Conservation (phyloP, 1,139 yeast genomes). For the Debaryomyces udenii region DNA sequence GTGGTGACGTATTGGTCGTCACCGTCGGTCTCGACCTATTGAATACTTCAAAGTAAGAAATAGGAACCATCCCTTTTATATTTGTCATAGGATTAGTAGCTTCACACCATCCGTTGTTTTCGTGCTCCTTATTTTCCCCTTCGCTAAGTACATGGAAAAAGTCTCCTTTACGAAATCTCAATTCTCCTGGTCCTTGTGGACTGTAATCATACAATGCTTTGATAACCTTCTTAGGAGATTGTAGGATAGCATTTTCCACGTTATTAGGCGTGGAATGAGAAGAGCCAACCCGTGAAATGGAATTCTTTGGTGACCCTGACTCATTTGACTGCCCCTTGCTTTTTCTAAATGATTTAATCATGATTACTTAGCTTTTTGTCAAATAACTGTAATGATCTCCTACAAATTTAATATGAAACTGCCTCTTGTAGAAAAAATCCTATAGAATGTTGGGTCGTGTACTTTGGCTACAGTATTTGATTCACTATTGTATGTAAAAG, state of each 20-base stretch:
- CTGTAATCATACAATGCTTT: conserved; percentile 78
- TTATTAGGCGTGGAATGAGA: conserved; percentile 12
- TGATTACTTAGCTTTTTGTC: conserved; percentile 14
- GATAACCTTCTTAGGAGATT: conserved; percentile 77
- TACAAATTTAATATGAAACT: conserved; percentile 2
- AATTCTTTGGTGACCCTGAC: conserved; percentile 39
- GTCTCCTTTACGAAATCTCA: conserved; percentile 79
- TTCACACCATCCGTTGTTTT: conserved; percentile 73
- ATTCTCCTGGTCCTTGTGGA: conserved; percentile 83
- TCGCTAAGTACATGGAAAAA: conserved; percentile 78
- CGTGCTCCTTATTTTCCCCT: conserved; percentile 36
- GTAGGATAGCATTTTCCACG: conserved; percentile 25
- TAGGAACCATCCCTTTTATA: conserved; percentile 84
- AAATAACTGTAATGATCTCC: background rate
- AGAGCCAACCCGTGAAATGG: conserved; percentile 38
- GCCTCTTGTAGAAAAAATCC: conserved; percentile 4
- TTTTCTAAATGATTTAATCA: conserved; percentile 50
- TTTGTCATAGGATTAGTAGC: conserved; percentile 86
- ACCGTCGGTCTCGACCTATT: conserved; percentile 53
- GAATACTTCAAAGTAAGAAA: conserved; percentile 77
- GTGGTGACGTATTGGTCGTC: conserved; percentile 12
- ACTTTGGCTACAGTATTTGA: background rate
- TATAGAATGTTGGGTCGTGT: conserved; percentile 6
- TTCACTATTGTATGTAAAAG: background rate
- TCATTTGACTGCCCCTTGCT: conserved; percentile 44